A percentile compares a stretch with the other conserved stretches of the same genome.
These are phyloP conservation scores for Botryosphaeria agaves DNA, from an alignment of 2,329 filamentous ascomycete genomes.

Conservation along the genomic window DNA sequence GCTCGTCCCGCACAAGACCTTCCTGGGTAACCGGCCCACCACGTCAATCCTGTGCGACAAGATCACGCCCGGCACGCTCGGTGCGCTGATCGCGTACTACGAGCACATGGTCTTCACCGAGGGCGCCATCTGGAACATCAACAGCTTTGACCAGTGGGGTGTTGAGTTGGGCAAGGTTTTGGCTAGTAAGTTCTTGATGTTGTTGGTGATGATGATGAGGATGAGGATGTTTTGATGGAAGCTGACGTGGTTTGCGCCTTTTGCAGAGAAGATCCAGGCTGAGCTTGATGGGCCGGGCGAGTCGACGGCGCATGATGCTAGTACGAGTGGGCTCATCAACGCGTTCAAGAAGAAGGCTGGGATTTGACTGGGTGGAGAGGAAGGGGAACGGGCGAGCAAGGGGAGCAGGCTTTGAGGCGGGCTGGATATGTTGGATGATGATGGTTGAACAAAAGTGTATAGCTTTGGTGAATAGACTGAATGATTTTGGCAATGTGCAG, in stretches of 20 bases:
- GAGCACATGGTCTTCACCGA: conserved; percentile 97
- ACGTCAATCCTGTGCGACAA: conserved; percentile 85
- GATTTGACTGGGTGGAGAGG: conserved; percentile 10
- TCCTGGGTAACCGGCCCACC: conserved; percentile 92
- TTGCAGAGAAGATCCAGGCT: conserved; percentile 31
- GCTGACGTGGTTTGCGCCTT: conserved; percentile 1
- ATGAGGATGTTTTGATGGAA: no score
- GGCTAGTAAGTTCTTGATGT: conserved; percentile 65
- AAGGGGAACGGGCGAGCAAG: not conserved
- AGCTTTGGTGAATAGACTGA: no score
- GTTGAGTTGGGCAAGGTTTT: conserved; percentile 94
- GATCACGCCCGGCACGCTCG: conserved; percentile 87
- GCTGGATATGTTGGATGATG: no score
- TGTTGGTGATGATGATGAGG: not conserved
- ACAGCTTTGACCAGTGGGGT: conserved; percentile 99
- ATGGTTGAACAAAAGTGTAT: no score
- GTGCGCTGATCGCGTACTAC: conserved; percentile 95
- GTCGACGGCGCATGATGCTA: conserved; percentile 62
- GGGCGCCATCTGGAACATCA: conserved; percentile 98
- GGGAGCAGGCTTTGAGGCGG: not conserved
- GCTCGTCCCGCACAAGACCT: conserved; percentile 95
- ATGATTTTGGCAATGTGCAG: no score
- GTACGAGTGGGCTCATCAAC: conserved; percentile 75
- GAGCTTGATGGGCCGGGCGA: conserved; percentile 71
- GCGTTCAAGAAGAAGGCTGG: conserved; percentile 71